Evolutionary conservation across 2,329 filamentous ascomycete species (phyloP).

Genomic region (Amylocarpus encephaloides): DNA sequence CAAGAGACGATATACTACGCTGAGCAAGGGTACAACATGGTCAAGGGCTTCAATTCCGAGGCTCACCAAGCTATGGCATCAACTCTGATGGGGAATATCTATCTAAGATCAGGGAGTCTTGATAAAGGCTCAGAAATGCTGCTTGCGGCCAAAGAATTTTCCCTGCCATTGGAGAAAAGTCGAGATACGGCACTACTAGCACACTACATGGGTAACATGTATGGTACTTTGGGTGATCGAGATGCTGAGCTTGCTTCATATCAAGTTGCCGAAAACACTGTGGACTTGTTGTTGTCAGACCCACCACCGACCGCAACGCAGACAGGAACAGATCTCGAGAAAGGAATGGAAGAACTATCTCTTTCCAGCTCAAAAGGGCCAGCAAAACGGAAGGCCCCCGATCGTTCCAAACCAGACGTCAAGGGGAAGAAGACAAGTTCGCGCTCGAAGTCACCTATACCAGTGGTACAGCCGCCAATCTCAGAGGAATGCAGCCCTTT

Average conservation of each 20-base stretch:
- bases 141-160: constrained; percentile 45
- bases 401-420: constrained; percentile 24
- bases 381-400: constrained; percentile 31
- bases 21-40: constrained; percentile 75
- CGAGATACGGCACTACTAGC: constrained; percentile 43
- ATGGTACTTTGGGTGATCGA: constrained; percentile 41
- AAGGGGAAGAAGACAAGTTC: constrained; percentile 27
- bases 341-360: constrained; percentile 23
- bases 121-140: constrained; percentile 52
- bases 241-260: constrained; percentile 44
- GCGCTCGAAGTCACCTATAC: constrained; percentile 19
- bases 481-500: constrained; percentile 31
- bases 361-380: constrained; percentile 32
- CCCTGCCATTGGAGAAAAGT: constrained; percentile 41
- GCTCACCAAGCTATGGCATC: constrained; percentile 46
- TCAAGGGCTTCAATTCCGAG: constrained; percentile 33
- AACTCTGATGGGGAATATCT: constrained; percentile 49
- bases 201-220: constrained; percentile 49
- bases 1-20: constrained; percentile 84
- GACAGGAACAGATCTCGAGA: constrained; percentile 12
- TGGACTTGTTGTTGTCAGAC: constrained; percentile 26
- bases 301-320: too few species aligned
- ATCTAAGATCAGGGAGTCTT: constrained; percentile 50
- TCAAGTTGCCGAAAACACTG: constrained; percentile 39
- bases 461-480: constrained; percentile 17